phyloP scores from a whole-genome alignment of 2,329 filamentous ascomycete genomes.

The Alternaria hordeiaustralica region DNA sequence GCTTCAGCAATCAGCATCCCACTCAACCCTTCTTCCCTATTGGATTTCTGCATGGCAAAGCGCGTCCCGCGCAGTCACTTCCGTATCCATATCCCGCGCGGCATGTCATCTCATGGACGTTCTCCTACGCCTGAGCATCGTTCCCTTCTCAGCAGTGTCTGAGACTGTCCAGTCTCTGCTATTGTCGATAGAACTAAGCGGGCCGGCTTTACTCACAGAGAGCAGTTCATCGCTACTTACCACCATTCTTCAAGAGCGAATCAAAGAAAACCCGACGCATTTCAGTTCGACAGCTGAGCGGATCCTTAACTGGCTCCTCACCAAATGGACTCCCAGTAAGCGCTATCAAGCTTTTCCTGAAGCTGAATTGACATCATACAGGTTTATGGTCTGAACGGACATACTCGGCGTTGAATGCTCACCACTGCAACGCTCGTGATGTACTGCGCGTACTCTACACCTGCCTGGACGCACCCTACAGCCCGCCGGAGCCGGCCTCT shows the following conservation, averaged over 20 bases:
- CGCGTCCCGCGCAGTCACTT: slow-evolving; percentile 72
- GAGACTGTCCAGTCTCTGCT: slow-evolving; percentile 76
- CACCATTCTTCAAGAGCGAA: slow-evolving; percentile 69
- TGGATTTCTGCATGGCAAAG: slow-evolving; percentile 83
- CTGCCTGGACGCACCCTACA: slow-evolving; percentile 65
- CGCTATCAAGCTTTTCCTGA: background rate
- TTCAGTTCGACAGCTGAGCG: slow-evolving; percentile 72
- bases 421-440: slow-evolving; percentile 69
- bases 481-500: slow-evolving; percentile 23
- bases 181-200: slow-evolving; percentile 78
- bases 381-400: slow-evolving; percentile 64
- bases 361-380: slow-evolving; percentile 26
- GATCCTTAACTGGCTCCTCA: slow-evolving; percentile 80
- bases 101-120: slow-evolving; percentile 75
- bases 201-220: slow-evolving; percentile 80
- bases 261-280: slow-evolving; percentile 71
- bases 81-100: slow-evolving; percentile 74
- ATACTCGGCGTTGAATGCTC: slow-evolving; percentile 69
- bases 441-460: slow-evolving; percentile 72
- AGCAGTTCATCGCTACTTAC: slow-evolving; percentile 77
- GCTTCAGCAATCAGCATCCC: slow-evolving; percentile 34
- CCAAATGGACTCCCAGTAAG: slow-evolving; percentile 82
- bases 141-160: slow-evolving; percentile 70
- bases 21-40: slow-evolving; percentile 47
- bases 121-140: slow-evolving; percentile 69